Percentiles rank a stretch among this genome's conserved stretches.
Evolutionary conservation across 1,139 yeast species (phyloP).

Genomic region (Pichia sp.): DNA sequence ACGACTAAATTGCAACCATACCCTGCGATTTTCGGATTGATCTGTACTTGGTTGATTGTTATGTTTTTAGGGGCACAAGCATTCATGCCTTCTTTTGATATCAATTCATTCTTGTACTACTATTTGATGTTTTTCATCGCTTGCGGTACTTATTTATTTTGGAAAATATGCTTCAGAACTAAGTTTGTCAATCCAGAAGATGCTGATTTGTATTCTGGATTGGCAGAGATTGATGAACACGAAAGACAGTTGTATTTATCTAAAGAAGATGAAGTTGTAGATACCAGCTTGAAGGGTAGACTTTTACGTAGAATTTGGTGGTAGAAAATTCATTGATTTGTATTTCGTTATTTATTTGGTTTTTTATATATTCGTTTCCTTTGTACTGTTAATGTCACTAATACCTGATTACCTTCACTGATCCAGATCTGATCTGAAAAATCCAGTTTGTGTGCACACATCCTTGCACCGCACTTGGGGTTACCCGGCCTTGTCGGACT

Average conservation of each 20-base stretch:
- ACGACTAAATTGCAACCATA: conserved; percentile 39
- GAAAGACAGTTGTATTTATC: too few relatives aligned
- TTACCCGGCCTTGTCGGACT: conserved; percentile 3
- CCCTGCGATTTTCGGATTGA: conserved; percentile 40
- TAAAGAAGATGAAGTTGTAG: too few relatives aligned
- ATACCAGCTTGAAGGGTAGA: too few relatives aligned
- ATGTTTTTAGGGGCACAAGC: conserved; percentile 43
- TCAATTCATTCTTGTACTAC: conserved; percentile 42
- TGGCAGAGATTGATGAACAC: conserved; percentile 29
- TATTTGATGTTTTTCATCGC: conserved; percentile 44
- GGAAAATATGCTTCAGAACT: conserved; percentile 45
- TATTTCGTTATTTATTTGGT: too few relatives aligned
- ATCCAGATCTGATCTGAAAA: too few relatives aligned
- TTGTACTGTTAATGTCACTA: too few relatives aligned
- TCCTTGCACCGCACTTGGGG: background rate
- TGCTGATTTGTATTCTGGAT: conserved; percentile 41
- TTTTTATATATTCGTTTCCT: too few relatives aligned
- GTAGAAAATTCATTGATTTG: too few relatives aligned
- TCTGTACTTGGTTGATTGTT: too few relatives aligned
- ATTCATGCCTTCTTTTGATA: conserved; percentile 43
- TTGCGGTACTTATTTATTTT: conserved; percentile 34
- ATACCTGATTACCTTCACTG: too few relatives aligned
- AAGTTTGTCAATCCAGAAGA: conserved; percentile 41
- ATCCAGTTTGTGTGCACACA: background rate
- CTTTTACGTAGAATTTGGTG: conserved; percentile 6